Percentiles rank a stretch among this genome's conserved stretches.
phyloP scores from a whole-genome alignment of 345 rosid genomes.

The Pseudoturritis turrita region DNA sequence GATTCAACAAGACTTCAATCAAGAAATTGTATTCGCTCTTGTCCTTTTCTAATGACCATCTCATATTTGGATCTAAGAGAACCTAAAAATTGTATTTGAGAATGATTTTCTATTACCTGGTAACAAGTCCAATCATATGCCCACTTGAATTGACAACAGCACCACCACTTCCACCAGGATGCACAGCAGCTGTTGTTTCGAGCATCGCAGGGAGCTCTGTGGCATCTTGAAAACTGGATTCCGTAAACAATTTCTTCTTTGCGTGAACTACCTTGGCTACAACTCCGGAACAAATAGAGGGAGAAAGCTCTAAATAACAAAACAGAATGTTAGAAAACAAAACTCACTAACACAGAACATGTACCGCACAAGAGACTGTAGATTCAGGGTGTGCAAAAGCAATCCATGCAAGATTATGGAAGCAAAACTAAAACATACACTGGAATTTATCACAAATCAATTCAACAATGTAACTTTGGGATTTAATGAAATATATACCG shows the following conservation, averaged over 20 bases:
- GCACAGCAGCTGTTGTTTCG: slow-evolving; percentile 94
- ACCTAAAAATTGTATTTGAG: not conserved
- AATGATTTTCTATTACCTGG: slow-evolving; percentile 49
- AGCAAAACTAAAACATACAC: not conserved
- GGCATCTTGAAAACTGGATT: slow-evolving; percentile 28
- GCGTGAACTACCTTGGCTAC: slow-evolving; percentile 75
- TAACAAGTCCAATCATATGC: slow-evolving; percentile 85
- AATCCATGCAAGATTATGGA: not conserved
- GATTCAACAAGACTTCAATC: not conserved
- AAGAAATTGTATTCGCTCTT: not conserved
- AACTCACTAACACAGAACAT: not conserved
- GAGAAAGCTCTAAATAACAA: slow-evolving; percentile 51
- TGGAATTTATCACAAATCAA: not conserved
- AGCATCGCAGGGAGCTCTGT: slow-evolving; percentile 73
- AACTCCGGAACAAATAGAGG: slow-evolving; percentile 83
- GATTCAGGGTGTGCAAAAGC: not conserved
- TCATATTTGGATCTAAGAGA: not conserved
- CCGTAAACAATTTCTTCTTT: slow-evolving; percentile 31
- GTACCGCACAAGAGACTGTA: not conserved
- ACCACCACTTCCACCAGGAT: slow-evolving; percentile 96
- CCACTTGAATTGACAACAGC: slow-evolving; percentile 77
- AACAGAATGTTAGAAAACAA: slow-evolving; percentile 1
- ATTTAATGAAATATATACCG: slow-evolving; percentile 42
- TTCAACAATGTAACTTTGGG: slow-evolving; percentile 1
- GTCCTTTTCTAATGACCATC: not conserved